Evolutionary conservation across 495 filamentous ascomycete genomes (phyloP).

Genomic region (Aspergillus biplanus): DNA sequence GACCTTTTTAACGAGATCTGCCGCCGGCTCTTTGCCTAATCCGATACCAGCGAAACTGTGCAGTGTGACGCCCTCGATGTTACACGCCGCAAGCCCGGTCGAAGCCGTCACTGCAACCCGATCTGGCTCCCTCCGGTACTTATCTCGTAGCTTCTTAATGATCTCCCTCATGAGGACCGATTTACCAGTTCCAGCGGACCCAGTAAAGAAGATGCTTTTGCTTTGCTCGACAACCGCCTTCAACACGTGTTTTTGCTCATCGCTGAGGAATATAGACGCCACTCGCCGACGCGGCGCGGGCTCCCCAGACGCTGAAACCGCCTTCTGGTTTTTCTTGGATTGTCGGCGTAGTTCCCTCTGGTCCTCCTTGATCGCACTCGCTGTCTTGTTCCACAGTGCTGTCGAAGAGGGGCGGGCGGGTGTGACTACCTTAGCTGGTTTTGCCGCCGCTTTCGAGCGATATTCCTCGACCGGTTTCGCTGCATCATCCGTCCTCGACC

Average conservation of each 20-base stretch:
- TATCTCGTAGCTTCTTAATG: constrained; percentile 76
- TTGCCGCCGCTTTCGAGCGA: constrained; percentile 6
- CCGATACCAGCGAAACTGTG: constrained; percentile 97
- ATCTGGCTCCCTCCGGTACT: constrained; percentile 74
- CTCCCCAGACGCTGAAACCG: constrained; percentile 26
- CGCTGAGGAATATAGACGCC: constrained; percentile 72
- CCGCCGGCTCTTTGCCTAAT: constrained; percentile 84
- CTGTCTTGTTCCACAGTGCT: constrained; percentile 79
- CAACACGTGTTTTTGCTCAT: constrained; percentile 84
- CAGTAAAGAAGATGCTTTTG: constrained; percentile 97
- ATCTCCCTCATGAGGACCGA: constrained; percentile 93
- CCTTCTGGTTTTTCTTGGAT: constrained; percentile 55
- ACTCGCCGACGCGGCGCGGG: constrained; percentile 38
- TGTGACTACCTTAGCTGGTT: constrained; percentile 35
- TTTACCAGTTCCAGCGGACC: constrained; percentile 96
- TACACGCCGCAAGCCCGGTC: constrained; percentile 94
- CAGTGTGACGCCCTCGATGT: constrained; percentile 92
- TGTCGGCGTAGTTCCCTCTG: constrained; percentile 72
- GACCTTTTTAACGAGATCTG: constrained; percentile 80
- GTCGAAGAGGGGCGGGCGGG: constrained; percentile 40
- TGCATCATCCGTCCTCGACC: constrained; percentile 40
- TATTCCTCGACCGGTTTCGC: constrained; percentile 29
- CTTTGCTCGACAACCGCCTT: constrained; percentile 72
- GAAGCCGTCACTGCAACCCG: constrained; percentile 91
- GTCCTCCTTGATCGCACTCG: constrained; percentile 79